Evolutionary conservation across 805 yeast species (phyloP), one percentile per base, ranked within the genome.

Genomic region (Starmerella roubikii): DNA sequence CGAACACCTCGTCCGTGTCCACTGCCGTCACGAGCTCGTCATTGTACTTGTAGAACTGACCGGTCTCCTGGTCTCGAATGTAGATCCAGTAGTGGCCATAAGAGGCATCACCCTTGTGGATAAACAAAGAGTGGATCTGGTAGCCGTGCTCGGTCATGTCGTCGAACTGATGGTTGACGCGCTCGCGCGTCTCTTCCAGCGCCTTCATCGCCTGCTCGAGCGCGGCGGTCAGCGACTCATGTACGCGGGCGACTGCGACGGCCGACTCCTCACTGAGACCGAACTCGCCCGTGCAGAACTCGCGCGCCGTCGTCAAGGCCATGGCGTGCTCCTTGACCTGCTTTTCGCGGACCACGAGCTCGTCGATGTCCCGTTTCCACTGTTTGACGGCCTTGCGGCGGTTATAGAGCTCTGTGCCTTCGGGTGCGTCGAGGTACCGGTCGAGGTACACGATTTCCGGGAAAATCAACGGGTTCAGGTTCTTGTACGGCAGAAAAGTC

Each of bases 1-100:
- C 53, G 41, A 55, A 55, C 17, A 59, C 64, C 38, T 65, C 71
- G 32, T 66, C 71, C 23, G 59, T 62, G 42, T 76, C 75, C 1
- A 80, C 95, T 47, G 78, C 93, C 2, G 84, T 74, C n/a, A 91
- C 93, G n/a, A 69, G 68, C 52, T 91, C 97, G 61, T 91, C 98
- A 54, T 91, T 91, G 58, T 91, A 91, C 62, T 84, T 86, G 45
- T 95, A 67, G 72, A 75, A 91, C 17, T 80, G 61, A 22, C 71
- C 68, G 16, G 68, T 66, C 45, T 68, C 68, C 3, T 75, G 72
- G 58, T 91, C 97, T 42, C 72, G 74, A 45, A 91, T 86, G 55
- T 88, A 91, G 15, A 88, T 72, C 96, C 97, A 91, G 58, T 91
- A 91, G 59, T 91, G 98, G 2, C 98, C 98, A 54, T 82, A 88